Conservation (phyloP, 2,329 filamentous ascomycete species). For the Mollisia scopiformis region DNA sequence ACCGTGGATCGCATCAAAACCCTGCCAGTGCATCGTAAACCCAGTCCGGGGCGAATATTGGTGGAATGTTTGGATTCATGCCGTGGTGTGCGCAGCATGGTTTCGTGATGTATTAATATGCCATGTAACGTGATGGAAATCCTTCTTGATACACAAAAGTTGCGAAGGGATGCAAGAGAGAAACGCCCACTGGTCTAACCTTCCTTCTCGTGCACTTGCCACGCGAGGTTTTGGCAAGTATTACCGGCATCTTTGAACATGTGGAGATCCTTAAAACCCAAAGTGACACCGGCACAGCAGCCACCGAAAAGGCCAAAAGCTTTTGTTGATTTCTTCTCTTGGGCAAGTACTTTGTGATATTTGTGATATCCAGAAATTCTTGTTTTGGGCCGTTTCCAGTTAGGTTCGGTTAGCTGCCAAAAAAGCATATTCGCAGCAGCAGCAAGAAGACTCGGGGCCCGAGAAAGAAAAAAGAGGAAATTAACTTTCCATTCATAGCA, state of each 20-base stretch:
- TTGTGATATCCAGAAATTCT: too few relatives aligned
- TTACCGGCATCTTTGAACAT: background rate
- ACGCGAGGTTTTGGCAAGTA: background rate
- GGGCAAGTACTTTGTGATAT: too few relatives aligned
- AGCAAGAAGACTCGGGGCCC: background rate
- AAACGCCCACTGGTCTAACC: too few relatives aligned
- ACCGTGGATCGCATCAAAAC: constrained; percentile 11
- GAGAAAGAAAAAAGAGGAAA: background rate
- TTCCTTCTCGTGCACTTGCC: background rate
- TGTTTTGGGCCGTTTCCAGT: background rate
- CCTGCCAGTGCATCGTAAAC: constrained; percentile 10
- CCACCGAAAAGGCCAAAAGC: background rate
- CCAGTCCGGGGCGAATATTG: background rate
- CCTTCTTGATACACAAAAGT: background rate
- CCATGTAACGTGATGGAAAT: background rate
- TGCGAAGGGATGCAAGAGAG: too few relatives aligned
- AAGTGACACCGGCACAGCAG: background rate
- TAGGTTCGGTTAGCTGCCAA: background rate
- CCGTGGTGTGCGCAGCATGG: background rate
- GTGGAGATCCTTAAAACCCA: background rate
- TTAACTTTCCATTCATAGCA: background rate
- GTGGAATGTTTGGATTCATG: background rate
- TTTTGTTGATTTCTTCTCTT: background rate
- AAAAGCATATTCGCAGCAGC: background rate
- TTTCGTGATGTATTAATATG: background rate